Percentiles rank a stretch among this genome's conserved stretches.
These are phyloP conservation scores for Candida odintsovae DNA, from an alignment of 805 yeast genomes.

Conservation along the genomic window DNA sequence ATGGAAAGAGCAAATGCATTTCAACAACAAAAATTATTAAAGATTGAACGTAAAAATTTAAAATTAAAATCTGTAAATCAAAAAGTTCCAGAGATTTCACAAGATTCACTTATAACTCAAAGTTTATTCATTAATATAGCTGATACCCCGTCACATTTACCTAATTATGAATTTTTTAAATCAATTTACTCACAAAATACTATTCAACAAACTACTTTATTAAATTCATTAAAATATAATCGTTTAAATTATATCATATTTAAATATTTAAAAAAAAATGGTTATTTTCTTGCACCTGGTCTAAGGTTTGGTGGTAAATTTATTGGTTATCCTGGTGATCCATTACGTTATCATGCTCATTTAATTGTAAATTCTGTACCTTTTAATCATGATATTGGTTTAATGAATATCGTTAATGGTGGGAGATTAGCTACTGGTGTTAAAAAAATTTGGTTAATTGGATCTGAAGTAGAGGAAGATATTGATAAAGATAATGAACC, in stretches of 20 bases:
- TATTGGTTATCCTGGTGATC: constrained; percentile 93
- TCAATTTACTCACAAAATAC: constrained; percentile 11
- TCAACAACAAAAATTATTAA: constrained; percentile 4
- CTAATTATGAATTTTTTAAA: constrained; percentile 11
- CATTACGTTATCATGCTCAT: constrained; percentile 86
- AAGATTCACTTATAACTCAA: constrained; percentile 10
- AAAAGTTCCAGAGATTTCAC: neutral
- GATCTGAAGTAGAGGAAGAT: constrained; percentile 29
- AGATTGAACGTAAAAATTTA: constrained; percentile 3
- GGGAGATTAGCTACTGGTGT: constrained; percentile 92
- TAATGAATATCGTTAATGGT: constrained; percentile 65
- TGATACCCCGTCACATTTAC: constrained; percentile 13
- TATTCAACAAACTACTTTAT: constrained; percentile 5
- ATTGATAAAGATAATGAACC: constrained; percentile 1
- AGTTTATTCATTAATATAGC: constrained; percentile 14
- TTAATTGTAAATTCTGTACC: constrained; percentile 52
- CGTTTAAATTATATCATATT: constrained; percentile 11
- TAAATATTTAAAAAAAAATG: constrained; percentile 22
- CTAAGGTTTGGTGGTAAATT: constrained; percentile 85
- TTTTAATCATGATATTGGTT: constrained; percentile 46
- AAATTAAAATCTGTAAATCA: neutral
- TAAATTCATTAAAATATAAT: constrained; percentile 2
- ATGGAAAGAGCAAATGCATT: neutral
- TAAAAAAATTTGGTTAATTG: constrained; percentile 73
- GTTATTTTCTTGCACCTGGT: constrained; percentile 72